phyloP scores from a whole-genome alignment of 768 basidiomycete species.

The Ramaria sp. region DNA sequence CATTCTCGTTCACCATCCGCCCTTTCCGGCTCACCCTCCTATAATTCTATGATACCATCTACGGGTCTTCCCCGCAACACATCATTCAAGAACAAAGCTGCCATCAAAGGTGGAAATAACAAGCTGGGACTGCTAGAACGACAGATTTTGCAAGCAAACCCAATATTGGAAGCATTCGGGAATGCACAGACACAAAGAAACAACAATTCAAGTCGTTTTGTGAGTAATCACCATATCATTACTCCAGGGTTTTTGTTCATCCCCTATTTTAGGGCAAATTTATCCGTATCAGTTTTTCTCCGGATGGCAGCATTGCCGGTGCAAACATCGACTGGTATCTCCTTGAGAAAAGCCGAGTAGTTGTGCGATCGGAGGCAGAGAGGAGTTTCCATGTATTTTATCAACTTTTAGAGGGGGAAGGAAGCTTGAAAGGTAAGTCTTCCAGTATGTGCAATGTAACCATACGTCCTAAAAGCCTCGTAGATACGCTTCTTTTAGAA shows the following conservation, averaged over 20 bases:
- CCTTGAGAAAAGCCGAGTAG: conserved; percentile 93
- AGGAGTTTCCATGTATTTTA: conserved; percentile 97
- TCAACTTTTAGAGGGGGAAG: conserved; percentile 75
- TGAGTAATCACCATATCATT: neutral
- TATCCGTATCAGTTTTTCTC: conserved; percentile 87
- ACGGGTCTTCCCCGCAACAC: conserved; percentile 60
- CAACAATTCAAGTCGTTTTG: conserved; percentile 95
- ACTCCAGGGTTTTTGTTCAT: neutral
- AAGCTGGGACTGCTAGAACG: conserved; percentile 82
- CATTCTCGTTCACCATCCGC: conserved; percentile 62
- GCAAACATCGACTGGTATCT: conserved; percentile 99
- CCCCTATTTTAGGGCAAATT: conserved; percentile 60
- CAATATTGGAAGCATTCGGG: conserved; percentile 94
- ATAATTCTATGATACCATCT: conserved; percentile 43
- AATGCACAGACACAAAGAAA: conserved; percentile 98
- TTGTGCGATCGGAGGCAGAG: conserved; percentile 78
- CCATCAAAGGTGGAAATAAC: conserved; percentile 38
- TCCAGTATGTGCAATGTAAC: neutral
- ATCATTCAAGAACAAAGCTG: conserved; percentile 42
- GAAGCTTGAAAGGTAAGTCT: conserved; percentile 54
- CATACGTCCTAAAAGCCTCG: conserved; percentile 5
- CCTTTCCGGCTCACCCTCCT: conserved; percentile 33
- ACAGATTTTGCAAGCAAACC: conserved; percentile 96
- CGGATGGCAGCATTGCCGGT: conserved; percentile 89
- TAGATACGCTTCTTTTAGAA: conserved; percentile 66